These are phyloP conservation scores for Sclerotinia glacialis DNA, from an alignment of 2,329 filamentous ascomycete species.

Conservation along the genomic window DNA sequence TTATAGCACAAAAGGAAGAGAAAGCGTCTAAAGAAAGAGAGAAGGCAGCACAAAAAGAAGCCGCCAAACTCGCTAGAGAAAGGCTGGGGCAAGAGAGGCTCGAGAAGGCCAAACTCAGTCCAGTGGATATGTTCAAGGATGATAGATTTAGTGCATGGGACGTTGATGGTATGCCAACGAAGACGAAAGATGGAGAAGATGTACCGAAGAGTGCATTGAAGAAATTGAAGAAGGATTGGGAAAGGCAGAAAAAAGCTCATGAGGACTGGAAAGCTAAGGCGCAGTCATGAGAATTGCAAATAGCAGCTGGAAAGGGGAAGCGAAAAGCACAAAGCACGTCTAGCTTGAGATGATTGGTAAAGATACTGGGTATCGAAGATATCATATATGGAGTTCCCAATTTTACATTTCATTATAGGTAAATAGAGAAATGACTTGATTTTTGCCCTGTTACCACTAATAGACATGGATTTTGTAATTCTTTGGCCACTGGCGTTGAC, in stretches of 20 bases:
- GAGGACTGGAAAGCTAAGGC: slow-evolving; percentile 52
- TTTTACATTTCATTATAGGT: neutral
- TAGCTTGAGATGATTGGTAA: neutral
- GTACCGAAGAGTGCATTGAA: slow-evolving; percentile 77
- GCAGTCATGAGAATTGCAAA: slow-evolving; percentile 7
- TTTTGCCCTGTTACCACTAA: neutral
- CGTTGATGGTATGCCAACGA: slow-evolving; percentile 74
- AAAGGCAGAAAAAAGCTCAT: slow-evolving; percentile 82
- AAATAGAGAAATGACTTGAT: neutral
- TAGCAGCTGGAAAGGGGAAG: neutral
- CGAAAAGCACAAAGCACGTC: neutral
- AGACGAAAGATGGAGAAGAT: slow-evolving; percentile 73
- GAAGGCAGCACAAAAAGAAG: slow-evolving; percentile 49
- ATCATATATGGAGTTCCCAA: neutral
- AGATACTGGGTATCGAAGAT: neutral
- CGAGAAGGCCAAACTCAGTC: slow-evolving; percentile 56
- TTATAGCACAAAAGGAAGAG: slow-evolving; percentile 58
- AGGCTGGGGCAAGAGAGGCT: slow-evolving; percentile 48
- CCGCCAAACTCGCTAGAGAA: slow-evolving; percentile 41
- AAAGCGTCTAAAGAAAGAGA: slow-evolving; percentile 61
- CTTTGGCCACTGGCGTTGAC: neutral
- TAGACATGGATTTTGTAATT: neutral
- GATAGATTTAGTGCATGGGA: slow-evolving; percentile 74
- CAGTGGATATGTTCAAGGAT: slow-evolving; percentile 57
- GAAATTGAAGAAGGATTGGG: slow-evolving; percentile 86